Evolutionary conservation across 805 yeast genomes (phyloP), one percentile per base, ranked within the genome.

Genomic region (Candida cerambycidarum): DNA sequence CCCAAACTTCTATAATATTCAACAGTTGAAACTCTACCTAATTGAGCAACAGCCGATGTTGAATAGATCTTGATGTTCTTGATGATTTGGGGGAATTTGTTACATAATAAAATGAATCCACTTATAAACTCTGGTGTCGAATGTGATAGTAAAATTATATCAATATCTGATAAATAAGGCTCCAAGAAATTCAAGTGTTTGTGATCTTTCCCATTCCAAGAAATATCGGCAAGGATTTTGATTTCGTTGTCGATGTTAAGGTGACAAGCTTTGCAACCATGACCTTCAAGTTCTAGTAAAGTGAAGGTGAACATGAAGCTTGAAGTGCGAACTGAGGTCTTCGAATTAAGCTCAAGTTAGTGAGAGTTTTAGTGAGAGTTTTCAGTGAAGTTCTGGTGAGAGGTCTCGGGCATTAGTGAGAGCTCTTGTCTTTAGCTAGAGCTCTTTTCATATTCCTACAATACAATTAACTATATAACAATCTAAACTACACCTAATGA

Each of bases 1-100:
- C 97, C 96, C 12, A 62, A 62, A 2, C 85, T 67, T 46, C 95
- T 65, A 58, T 89, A 93, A 23, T 78, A 67, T 53, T 93, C 99
- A n/a, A 87, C 78, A 0, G 95, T 84, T 4, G 95, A 73, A 13
- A 88, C 79, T 52, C 95, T 75, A 0, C 97, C 98, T 55, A 93
- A 67, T 55, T 88, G 90, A 10, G 83, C 73, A 1, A 90, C 85
- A 0, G 99, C 98, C n/a, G 89, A 63, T 0, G 99, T 92, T 0
- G 97, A 80, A 58, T 85, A 93, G 0, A 85, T 84, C 2, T 89
- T 89, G 17, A 90, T 77, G 27, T 78, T 69, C 2, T 82, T 68
- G 69, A 70, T 60, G 17, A 88, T 63, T 4, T 67, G 63, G 19
- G 83, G 79, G 48, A 78, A 81, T 46, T 74, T 73, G 44, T 72